Conservation (phyloP, 225 moss, liverwort and hornwort genomes). For the Polytrichum commune region DNA sequence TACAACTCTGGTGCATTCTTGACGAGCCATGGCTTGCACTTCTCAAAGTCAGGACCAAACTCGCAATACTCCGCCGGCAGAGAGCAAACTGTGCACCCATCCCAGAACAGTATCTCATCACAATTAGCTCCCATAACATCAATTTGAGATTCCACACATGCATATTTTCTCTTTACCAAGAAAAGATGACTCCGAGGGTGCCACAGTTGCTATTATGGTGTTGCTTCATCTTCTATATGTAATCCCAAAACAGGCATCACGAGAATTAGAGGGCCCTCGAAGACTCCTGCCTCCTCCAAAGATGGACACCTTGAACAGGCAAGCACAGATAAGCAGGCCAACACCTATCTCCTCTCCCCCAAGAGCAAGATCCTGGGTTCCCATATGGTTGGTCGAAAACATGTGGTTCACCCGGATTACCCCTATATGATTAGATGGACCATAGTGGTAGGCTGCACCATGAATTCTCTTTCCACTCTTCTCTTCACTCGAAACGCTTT, state of each 20-base stretch:
- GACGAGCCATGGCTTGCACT: slow-evolving; percentile 98
- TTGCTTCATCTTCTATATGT: no score
- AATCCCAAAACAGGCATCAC: no score
- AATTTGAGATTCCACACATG: not conserved
- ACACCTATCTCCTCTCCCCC: no score
- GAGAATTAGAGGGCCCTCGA: no score
- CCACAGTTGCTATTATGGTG: no score
- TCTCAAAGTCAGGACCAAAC: slow-evolving; percentile 91
- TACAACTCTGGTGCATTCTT: slow-evolving; percentile 84
- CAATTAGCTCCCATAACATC: not conserved
- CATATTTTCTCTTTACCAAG: not conserved
- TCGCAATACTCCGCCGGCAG: slow-evolving; percentile 98
- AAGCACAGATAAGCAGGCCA: not conserved
- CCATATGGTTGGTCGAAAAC: no score
- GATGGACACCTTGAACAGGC: not conserved
- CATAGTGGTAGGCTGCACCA: no score
- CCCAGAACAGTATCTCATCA: not conserved
- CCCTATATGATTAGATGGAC: no score
- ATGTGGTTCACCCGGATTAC: no score
- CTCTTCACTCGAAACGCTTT: not conserved
- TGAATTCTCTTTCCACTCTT: slow-evolving; percentile 2
- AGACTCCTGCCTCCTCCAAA: no score
- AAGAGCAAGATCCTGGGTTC: no score
- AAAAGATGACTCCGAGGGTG: no score
- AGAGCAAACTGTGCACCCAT: slow-evolving; percentile 68